Evolutionary conservation across 2,329 filamentous ascomycete genomes (phyloP).

Genomic region (Harringtonia aguacate): DNA sequence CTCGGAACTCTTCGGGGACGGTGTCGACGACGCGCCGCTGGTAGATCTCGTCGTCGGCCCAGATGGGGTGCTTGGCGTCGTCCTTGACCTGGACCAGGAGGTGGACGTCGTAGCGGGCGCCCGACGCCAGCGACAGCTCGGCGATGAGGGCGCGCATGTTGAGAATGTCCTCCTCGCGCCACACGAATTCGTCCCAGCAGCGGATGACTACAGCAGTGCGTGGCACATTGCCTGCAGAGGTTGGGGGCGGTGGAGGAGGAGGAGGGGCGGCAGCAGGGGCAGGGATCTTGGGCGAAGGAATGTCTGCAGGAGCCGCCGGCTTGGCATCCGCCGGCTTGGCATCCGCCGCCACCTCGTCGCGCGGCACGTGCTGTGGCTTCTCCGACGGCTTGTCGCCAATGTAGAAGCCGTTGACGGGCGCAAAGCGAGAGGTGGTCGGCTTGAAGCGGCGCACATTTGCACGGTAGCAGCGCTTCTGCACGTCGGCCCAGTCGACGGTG

Average conservation of each 20-base stretch:
- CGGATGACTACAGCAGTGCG: slow-evolving; percentile 74
- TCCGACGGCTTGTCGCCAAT: slow-evolving; percentile 17
- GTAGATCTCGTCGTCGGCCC: slow-evolving; percentile 63
- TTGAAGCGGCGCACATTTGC: slow-evolving; percentile 63
- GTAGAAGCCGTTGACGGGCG: slow-evolving; percentile 39
- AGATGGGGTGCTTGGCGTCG: slow-evolving; percentile 64
- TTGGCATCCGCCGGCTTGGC: background rate
- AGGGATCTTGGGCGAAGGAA: background rate
- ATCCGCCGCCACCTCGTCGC: background rate
- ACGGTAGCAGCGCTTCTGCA: slow-evolving; percentile 61
- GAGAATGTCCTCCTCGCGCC: slow-evolving; percentile 69
- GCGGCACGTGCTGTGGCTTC: slow-evolving; percentile 6
- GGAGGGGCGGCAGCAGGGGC: background rate
- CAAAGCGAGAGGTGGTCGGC: slow-evolving; percentile 26
- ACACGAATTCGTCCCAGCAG: slow-evolving; percentile 71
- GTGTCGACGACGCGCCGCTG: slow-evolving; percentile 54
- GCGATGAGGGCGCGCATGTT: slow-evolving; percentile 76
- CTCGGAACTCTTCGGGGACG: slow-evolving; percentile 75
- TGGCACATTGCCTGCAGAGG: slow-evolving; percentile 19
- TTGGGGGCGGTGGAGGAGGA: background rate
- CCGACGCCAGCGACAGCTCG: slow-evolving; percentile 69
- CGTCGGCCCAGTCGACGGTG: slow-evolving; percentile 66
- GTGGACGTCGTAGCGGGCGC: slow-evolving; percentile 79
- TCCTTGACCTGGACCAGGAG: slow-evolving; percentile 76
- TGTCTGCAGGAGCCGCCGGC: background rate